Conservation (phyloP, 1,139 yeast species). For the Sugiyamaella neomexicana region DNA sequence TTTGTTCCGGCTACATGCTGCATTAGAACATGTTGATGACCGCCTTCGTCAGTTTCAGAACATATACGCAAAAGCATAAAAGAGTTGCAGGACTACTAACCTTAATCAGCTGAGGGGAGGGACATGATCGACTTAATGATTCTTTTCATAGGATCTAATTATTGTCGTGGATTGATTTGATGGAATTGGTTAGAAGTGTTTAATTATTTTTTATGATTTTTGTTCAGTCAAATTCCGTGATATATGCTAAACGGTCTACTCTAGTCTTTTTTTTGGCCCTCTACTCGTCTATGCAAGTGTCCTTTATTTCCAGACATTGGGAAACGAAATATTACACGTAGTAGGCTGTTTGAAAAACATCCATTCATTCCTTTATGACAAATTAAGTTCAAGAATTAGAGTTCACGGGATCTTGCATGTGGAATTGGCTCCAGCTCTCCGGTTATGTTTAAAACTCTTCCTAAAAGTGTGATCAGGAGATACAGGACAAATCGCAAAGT, state of each 20-base stretch:
- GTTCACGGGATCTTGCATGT: conserved; percentile 13
- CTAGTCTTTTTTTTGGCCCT: too few species aligned
- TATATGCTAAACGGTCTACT: too few species aligned
- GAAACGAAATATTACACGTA: conserved; percentile 8
- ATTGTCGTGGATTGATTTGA: too few species aligned
- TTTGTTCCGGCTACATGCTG: conserved; percentile 10
- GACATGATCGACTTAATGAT: neutral
- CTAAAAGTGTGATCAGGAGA: conserved; percentile 3
- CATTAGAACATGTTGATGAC: conserved; percentile 9
- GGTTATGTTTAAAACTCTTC: neutral
- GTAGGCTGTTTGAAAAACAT: neutral
- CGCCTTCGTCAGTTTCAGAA: conserved; percentile 5
- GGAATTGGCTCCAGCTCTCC: conserved; percentile 13
- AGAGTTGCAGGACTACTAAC: neutral
- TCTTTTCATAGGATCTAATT: neutral
- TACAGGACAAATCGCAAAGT: neutral
- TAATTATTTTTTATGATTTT: too few species aligned
- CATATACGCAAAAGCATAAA: conserved; percentile 4
- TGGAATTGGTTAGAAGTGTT: too few species aligned
- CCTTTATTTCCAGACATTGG: neutral
- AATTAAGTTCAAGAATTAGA: neutral
- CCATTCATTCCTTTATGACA: neutral
- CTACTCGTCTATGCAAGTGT: neutral
- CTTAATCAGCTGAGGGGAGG: neutral
- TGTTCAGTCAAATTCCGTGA: too few species aligned